Evolutionary conservation across 495 filamentous ascomycete genomes (phyloP), one percentile per base, ranked within the genome.

Genomic region (Penicillium alfredii): DNA sequence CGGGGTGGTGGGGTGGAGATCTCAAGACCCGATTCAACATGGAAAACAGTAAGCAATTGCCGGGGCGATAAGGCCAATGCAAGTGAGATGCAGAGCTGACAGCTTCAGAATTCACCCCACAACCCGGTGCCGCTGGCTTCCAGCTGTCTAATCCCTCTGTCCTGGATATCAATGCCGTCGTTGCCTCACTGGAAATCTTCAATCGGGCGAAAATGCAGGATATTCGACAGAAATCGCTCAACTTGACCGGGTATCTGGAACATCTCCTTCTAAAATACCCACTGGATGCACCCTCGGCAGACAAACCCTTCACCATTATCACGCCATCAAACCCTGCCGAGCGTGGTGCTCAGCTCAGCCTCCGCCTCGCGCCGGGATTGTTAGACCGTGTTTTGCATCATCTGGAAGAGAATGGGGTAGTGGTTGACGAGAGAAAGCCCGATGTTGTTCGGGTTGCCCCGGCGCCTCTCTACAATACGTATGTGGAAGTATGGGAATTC

Each of bases 391-490:
- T 94, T 1, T 77, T 89, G 66, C 61, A 76, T 35, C 64, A 64
- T 33, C 51, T 98, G 21, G 79, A 93, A 49, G 69, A 73, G 26
- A 60, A 73, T 8, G 80, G 78, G 3, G 77, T 94, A 7, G 74
- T 98, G 14, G 78, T 93, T 21, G 92, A 98, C 54, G 87, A 97
- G 66, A 67, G 92, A 44, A 80, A 78, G 53, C 92, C 92, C 13
- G 80, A 95, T 59, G 93, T 98, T 16, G 74, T 98, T 19, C 69
- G 92, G 5, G 84, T 96, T n/a, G 88, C 90, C 11, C 93, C 92
- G 1, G 81, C 86, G 19, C 89, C 92, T 21, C 52, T 97, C 35
- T 98, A 94, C 59, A 96, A 95, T 60, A 78, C 71, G 0, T 96
- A 82, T 56, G 55, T 55, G 33, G 92, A 98, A 49, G 83, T 87